phyloP scores from a whole-genome alignment of 495 filamentous ascomycete genomes.

The Polyplosphaeria fusca region DNA sequence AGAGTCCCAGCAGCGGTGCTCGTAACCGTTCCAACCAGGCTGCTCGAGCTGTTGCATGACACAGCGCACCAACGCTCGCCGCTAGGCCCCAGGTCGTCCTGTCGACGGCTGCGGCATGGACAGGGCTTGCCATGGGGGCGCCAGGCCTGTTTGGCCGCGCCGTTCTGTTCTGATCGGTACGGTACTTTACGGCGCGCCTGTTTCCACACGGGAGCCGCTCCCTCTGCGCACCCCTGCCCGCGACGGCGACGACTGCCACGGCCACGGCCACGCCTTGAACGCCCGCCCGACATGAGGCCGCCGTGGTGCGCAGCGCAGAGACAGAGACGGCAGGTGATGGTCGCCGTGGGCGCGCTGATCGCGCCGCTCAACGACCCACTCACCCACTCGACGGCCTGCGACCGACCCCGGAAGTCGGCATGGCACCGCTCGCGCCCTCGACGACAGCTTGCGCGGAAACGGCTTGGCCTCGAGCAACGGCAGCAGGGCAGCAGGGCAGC shows the following conservation, averaged over 20 bases:
- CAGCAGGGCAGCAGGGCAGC: constrained; percentile 18
- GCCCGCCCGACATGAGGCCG: constrained; percentile 5
- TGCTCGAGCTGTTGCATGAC: constrained; percentile 29
- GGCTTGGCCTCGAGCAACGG: constrained; percentile 17
- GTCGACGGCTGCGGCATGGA: constrained; percentile 4
- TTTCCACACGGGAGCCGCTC: not conserved
- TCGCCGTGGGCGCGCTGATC: constrained; percentile 7
- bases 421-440: not conserved
- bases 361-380: constrained; percentile 6
- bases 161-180: constrained; percentile 11
- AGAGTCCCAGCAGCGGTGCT: constrained; percentile 30
- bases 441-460: constrained; percentile 15
- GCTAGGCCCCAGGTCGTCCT: constrained; percentile 10
- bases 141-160: constrained; percentile 24
- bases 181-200: constrained; percentile 20
- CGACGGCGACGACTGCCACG: too few relatives aligned
- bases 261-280: too few relatives aligned
- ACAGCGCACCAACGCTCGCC: constrained; percentile 31
- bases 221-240: not conserved
- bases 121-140: constrained; percentile 15
- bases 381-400: not conserved
- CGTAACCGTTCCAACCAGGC: constrained; percentile 33
- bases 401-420: constrained; percentile 28
- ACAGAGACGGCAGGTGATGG: not conserved
- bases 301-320: constrained; percentile 8